Evolutionary conservation across 2,329 filamentous ascomycete species (phyloP).

Genomic region (Ilyonectria mors-panacis): DNA sequence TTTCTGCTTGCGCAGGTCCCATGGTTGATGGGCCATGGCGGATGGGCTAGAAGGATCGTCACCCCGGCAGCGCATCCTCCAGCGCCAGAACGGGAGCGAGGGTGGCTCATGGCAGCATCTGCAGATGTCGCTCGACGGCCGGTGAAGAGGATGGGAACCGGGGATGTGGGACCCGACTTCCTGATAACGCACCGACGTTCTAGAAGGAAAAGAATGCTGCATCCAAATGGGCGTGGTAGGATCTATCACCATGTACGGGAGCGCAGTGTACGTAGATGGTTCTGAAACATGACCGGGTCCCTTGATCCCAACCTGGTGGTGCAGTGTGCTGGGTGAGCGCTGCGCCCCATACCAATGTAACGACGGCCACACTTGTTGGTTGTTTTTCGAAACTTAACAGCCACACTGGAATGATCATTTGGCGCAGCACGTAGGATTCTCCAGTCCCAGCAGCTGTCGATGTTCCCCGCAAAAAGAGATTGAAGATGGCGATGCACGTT

Average conservation of each 20-base stretch:
- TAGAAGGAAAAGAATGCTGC: constrained; percentile 33
- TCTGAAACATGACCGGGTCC: constrained; percentile 34
- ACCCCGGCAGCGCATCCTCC: constrained; percentile 24
- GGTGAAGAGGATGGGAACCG: constrained; percentile 16
- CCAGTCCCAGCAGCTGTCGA: constrained; percentile 10
- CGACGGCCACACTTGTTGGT: constrained; percentile 13
- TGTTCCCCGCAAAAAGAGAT: constrained; percentile 23
- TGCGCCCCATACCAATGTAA: constrained; percentile 21
- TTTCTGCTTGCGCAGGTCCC: constrained; percentile 4
- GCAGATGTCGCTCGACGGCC: constrained; percentile 11
- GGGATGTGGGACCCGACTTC: constrained; percentile 9
- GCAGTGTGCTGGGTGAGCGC: constrained; percentile 19
- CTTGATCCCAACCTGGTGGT: constrained; percentile 34
- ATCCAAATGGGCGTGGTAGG: constrained; percentile 28
- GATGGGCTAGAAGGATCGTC: constrained; percentile 25
- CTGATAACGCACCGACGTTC: constrained; percentile 19
- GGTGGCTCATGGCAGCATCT: constrained; percentile 2
- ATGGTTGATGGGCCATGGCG: constrained; percentile 10
- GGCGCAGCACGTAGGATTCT: constrained; percentile 12
- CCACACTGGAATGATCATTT: constrained; percentile 35
- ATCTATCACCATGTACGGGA: constrained; percentile 7
- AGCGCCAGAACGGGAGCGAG: constrained; percentile 6
- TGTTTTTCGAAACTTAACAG: constrained; percentile 27
- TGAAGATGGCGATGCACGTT: constrained; percentile 25
- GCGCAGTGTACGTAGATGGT: constrained; percentile 26